Base-by-base conservation (phyloP, 1,139 yeast species). In the Magnusiomyces paraingens region DNA sequence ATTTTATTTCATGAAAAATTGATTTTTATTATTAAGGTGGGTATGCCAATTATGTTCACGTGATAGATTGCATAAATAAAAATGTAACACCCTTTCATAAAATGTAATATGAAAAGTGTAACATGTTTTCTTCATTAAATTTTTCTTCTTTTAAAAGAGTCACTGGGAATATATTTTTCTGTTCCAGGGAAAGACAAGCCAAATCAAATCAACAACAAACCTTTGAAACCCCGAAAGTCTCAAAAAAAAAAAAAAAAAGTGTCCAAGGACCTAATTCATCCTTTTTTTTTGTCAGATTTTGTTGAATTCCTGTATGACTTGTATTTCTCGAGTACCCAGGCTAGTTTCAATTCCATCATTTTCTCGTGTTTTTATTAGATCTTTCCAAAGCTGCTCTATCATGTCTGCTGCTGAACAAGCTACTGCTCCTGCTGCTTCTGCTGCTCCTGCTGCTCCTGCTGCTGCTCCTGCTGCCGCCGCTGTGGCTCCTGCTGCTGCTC, bases 401-500 rank as follows among this genome's bases (percentile, higher is more conserved):
- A 11, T 21, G 35, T 43, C 32, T 21, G n/a, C 32, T 21, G n/a
- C 46, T 10, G n/a, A 22, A 20, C 35, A 12, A 11, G 10, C 21
- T 8, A 20, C 32, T 43, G 21, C 14, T 10, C n/a, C 29, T 17
- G 38, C 53, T 40, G 54, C 58, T 26, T 20, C 55, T 15, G 55
- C 51, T 32, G 45, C 56, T n/a, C 49, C 57, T 15, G 52, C 44
- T 15, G 51, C 49, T 29, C 12, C 48, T 17, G 38, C 53, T 40
- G 54, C 58, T 26, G 26, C 55, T 15, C 55, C 51, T 32, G 45
- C 56, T n/a, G 50, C 57, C 17, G 52, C 44, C n/a, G 51, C 49
- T 29, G 52, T 52, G 22, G 47, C 53, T 17, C 49, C 52, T 38
- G 47, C 51, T 26, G 40, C 35, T 18, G 41, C 51, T 26, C 45